These are phyloP conservation scores for Penicillium salamii DNA, from an alignment of 495 filamentous ascomycete species.

Conservation along the genomic window DNA sequence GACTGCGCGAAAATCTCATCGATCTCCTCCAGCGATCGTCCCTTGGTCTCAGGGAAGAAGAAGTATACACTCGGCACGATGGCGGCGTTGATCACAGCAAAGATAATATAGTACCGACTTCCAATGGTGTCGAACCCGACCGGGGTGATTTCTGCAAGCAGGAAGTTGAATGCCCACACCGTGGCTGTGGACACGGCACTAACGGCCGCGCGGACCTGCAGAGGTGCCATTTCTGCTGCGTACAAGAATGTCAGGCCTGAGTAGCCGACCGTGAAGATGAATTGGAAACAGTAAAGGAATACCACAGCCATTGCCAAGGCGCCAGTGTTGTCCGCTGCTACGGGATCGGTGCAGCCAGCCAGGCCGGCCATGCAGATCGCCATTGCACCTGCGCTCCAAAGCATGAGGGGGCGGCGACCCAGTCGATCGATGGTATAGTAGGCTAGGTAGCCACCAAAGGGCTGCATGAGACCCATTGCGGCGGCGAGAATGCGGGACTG, in stretches of 20 bases:
- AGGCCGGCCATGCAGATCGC: conserved; percentile 57
- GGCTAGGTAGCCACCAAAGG: conserved; percentile 67
- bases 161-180: conserved; percentile 61
- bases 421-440: conserved; percentile 76
- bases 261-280: conserved; percentile 47
- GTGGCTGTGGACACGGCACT: conserved; percentile 62
- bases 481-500: conserved; percentile 79
- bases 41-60: conserved; percentile 56
- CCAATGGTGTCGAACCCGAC: conserved; percentile 44
- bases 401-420: conserved; percentile 66
- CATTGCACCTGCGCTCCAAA: conserved; percentile 52
- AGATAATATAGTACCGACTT: conserved; percentile 50
- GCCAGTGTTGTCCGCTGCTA: conserved; percentile 23
- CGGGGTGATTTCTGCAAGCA: conserved; percentile 45
- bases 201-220: conserved; percentile 63
- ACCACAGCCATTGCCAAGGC: conserved; percentile 41
- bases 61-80: conserved; percentile 53
- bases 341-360: conserved; percentile 44
- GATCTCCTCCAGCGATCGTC: conserved; percentile 71
- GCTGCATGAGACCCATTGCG: conserved; percentile 72
- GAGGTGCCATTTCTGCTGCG: conserved; percentile 63
- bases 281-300: conserved; percentile 39
- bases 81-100: conserved; percentile 43
- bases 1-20: conserved; percentile 61
- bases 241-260: conserved; percentile 66